Evolutionary conservation across 768 basidiomycete species (phyloP).

Genomic region (Suillus lakei): DNA sequence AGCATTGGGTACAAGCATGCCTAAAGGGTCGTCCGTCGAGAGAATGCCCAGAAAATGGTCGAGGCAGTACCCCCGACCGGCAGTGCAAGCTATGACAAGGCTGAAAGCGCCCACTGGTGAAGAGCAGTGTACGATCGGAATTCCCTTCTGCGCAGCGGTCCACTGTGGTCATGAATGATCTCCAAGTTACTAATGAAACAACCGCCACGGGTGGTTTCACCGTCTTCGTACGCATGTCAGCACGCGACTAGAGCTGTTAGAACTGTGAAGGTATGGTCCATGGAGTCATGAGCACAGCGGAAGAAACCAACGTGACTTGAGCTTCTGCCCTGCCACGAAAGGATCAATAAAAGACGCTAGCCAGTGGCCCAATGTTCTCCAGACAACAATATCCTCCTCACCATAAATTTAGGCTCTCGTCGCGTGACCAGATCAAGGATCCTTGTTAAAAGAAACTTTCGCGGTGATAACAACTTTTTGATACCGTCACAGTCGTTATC

Average conservation of each 20-base stretch:
- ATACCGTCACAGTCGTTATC: neutral
- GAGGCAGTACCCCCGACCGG: neutral
- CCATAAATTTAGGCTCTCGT: slow-evolving; percentile 3
- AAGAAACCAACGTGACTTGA: neutral
- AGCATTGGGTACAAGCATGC: neutral
- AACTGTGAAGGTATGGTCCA: neutral
- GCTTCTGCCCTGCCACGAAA: neutral
- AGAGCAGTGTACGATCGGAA: neutral
- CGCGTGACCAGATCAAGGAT: slow-evolving; percentile 6
- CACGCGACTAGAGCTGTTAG: neutral
- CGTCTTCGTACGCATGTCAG: neutral
- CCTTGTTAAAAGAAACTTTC: neutral
- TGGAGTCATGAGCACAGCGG: neutral
- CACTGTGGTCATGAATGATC: slow-evolving; percentile 1
- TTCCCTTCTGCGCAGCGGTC: neutral
- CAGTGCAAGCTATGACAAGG: slow-evolving; percentile 7
- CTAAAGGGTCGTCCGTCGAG: neutral
- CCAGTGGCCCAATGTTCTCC: neutral
- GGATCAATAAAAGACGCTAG: neutral
- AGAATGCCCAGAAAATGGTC: neutral
- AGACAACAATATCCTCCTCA: neutral
- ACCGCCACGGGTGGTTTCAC: neutral
- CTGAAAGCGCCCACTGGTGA: neutral
- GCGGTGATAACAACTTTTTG: neutral
- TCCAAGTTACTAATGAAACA: neutral